Base-by-base conservation (phyloP, 129 eudicot species). In the Arctium minus region DNA sequence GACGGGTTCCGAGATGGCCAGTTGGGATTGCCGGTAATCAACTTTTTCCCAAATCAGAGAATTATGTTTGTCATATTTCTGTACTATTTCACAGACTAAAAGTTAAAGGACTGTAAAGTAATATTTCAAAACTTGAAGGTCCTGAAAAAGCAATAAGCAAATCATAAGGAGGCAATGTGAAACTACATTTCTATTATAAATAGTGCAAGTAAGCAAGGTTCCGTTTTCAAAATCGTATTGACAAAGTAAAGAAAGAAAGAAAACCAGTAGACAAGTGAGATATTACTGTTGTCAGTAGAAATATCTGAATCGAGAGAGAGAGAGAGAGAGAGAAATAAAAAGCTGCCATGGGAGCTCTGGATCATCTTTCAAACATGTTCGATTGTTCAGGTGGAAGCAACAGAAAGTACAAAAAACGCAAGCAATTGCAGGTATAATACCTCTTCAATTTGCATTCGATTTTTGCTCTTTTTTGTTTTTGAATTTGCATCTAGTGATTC, bases 261-360 rank as follows among this genome's bases (percentile, higher is more conserved):
- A 64, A 32, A 77, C 17, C 31, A 39, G 3, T 37, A 35, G 10
- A 17, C 10, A 70, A 83, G 48, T 42, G 32, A 74, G 76, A 85
- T 79, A 39, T 11, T 79, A 72, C 44, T 11, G 3, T 42, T 67
- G 33, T 62, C 75, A 79, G 72, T 73, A 30, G 72, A 84, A 64
- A 79, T 79, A 84, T 84, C 87, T 84, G 76, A 79, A 79, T 74
- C 80, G 64, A 62, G 27, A 80, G 60, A 40, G 35, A 73, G 32
- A 0, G 36, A 33, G 27, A 22, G 27, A 22, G 27, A 31, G 42
- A 79, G 73, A 48, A 73, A 39, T 4, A 27, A 15, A 22, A 56
- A 79, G 76, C 11, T 76, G 75, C 65, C 70, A 93, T 94, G 98
- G 98, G 98, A 70, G 97, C 88, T 83, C 75, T 94, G 62, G 98